phyloP scores from a whole-genome alignment of 2,329 filamentous ascomycete species.

The Aspergillus fischeri region DNA sequence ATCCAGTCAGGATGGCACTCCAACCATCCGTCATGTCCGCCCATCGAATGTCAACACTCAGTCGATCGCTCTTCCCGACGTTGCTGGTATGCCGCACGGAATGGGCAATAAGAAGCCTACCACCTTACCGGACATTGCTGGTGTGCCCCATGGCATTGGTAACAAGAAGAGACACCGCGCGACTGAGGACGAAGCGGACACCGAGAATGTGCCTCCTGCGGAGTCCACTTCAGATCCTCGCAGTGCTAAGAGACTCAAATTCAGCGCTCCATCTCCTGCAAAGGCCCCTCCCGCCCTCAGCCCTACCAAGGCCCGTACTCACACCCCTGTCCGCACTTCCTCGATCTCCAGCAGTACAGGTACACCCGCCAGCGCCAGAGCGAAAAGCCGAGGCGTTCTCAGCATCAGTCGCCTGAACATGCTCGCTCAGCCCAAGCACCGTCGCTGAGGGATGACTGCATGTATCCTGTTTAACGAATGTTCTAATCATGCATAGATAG shows the following conservation, averaged over 20 bases:
- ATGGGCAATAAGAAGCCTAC: slow-evolving; percentile 34
- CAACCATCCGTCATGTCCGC: slow-evolving; percentile 41
- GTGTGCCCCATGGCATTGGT: slow-evolving; percentile 35
- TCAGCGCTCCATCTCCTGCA: slow-evolving; percentile 20
- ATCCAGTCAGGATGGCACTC: slow-evolving; percentile 15
- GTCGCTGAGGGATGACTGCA: slow-evolving; percentile 18
- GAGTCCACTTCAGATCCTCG: slow-evolving; percentile 24
- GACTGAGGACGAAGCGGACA: slow-evolving; percentile 26
- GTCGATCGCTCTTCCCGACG: slow-evolving; percentile 21
- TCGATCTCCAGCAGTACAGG: slow-evolving; percentile 14
- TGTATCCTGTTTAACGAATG: slow-evolving; percentile 2
- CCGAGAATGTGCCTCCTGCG: slow-evolving; percentile 30
- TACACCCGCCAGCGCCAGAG: slow-evolving; percentile 28
- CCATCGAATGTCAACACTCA: slow-evolving; percentile 24
- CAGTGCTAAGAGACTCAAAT: slow-evolving; percentile 35
- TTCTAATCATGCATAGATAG: slow-evolving; percentile 7
- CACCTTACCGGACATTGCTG: slow-evolving; percentile 17
- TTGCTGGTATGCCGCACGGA: slow-evolving; percentile 37
- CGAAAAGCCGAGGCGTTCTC: slow-evolving; percentile 30
- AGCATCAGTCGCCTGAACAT: slow-evolving; percentile 47
- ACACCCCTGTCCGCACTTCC: slow-evolving; percentile 27
- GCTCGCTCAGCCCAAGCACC: slow-evolving; percentile 44
- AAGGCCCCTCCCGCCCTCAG: slow-evolving; percentile 25
- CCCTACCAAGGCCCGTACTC: slow-evolving; percentile 32
- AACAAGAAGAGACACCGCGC: slow-evolving; percentile 39